Conservation (phyloP, 352 stramenopile species). For the Elongisporangium anandrum region DNA sequence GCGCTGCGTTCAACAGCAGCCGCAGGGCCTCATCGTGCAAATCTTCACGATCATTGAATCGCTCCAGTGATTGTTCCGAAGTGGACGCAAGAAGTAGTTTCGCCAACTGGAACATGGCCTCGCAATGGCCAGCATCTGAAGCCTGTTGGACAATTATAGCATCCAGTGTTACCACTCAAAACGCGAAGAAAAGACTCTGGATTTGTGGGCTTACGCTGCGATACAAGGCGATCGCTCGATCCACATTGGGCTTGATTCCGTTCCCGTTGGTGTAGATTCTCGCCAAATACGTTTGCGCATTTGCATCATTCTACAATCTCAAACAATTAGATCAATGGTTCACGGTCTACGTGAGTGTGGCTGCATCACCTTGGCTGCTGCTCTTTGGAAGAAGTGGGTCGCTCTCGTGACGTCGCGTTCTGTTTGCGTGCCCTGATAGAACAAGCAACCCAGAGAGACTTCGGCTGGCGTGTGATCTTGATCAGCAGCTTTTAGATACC, state of each 20-base stretch:
- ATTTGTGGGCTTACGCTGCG: conserved; percentile 21
- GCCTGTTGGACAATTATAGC: conserved; percentile 18
- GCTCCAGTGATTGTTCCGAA: conserved; percentile 9
- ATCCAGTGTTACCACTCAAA: background rate
- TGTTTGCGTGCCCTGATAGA: conserved; percentile 20
- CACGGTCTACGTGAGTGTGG: too few species aligned
- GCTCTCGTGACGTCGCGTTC: conserved; percentile 37
- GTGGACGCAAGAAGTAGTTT: conserved; percentile 29
- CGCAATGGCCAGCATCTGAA: conserved; percentile 24
- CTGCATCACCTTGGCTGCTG: conserved; percentile 44
- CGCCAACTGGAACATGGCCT: conserved; percentile 55
- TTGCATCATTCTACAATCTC: conserved; percentile 27
- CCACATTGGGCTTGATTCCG: conserved; percentile 46
- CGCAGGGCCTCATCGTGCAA: conserved; percentile 56
- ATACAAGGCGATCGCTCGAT: conserved; percentile 50
- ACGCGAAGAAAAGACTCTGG: background rate
- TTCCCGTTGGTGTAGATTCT: conserved; percentile 38
- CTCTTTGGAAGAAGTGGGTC: conserved; percentile 64
- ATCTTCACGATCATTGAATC: conserved; percentile 48
- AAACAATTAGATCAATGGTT: background rate
- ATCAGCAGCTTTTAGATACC: conserved; percentile 55
- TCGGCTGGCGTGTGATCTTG: conserved; percentile 44
- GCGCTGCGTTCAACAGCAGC: conserved; percentile 47
- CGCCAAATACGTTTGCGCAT: conserved; percentile 43
- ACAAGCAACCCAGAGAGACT: conserved; percentile 40